A percentile compares a stretch with the other conserved stretches of the same genome.
These are phyloP conservation scores for Carex littledalei DNA, from an alignment of 176 grass and related monocot species.

Conservation along the genomic window DNA sequence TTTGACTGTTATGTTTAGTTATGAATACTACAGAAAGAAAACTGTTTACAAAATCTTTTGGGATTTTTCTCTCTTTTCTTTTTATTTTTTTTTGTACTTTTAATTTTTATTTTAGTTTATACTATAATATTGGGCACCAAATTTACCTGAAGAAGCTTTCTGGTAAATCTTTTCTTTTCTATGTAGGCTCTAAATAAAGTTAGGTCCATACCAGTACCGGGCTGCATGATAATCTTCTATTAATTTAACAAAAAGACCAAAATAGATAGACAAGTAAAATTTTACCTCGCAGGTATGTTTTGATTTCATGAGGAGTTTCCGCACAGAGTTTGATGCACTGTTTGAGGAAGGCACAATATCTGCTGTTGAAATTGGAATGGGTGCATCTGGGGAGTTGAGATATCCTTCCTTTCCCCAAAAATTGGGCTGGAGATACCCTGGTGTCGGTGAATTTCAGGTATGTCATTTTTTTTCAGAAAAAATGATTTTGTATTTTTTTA, in stretches of 20 bases:
- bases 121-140: neutral
- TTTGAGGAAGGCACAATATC: constrained; percentile 71
- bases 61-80: neutral
- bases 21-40: neutral
- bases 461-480: neutral
- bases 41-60: neutral
- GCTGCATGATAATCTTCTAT: neutral
- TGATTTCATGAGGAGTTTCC: constrained; percentile 99
- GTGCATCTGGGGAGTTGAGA: constrained; percentile 80
- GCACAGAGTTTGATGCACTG: constrained; percentile 75
- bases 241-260: neutral
- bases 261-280: neutral
- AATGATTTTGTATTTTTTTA: neutral
- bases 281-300: constrained; percentile 54
- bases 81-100: neutral
- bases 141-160: neutral
- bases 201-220: neutral
- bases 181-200: neutral
- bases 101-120: neutral
- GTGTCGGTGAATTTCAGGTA: constrained; percentile 99
- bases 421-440: constrained; percentile 87
- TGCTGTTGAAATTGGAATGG: constrained; percentile 81
- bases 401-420: constrained; percentile 75
- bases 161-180: neutral
- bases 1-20: neutral